These are phyloP conservation scores for Gossypium thurberi DNA, from an alignment of 345 rosid genomes.

Conservation along the genomic window DNA sequence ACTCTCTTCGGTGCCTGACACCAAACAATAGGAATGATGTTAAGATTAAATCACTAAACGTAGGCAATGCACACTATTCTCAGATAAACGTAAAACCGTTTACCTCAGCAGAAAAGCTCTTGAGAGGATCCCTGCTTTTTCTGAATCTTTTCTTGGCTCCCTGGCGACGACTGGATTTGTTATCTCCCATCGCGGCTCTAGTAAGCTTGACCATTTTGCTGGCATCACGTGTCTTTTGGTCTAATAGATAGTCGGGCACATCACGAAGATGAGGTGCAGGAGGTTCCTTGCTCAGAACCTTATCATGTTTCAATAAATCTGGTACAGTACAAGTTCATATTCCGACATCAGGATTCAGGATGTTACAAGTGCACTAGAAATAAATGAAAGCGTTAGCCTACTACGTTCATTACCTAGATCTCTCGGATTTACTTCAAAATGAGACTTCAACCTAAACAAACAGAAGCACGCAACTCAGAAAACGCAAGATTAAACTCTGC, in stretches of 20 bases:
- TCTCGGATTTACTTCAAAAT: slow-evolving; percentile 78
- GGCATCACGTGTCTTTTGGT: slow-evolving; percentile 70
- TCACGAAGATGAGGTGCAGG: slow-evolving; percentile 61
- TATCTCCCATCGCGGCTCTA: slow-evolving; percentile 76
- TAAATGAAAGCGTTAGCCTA: not conserved
- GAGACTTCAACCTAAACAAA: slow-evolving; percentile 69
- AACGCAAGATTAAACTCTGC: not conserved
- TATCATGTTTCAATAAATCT: slow-evolving; percentile 85
- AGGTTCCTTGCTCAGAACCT: slow-evolving; percentile 60
- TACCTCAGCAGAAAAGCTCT: slow-evolving; percentile 45
- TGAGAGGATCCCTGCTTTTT: slow-evolving; percentile 54
- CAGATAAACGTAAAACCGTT: not conserved
- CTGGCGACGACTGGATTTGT: slow-evolving; percentile 31
- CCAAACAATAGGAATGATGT: not conserved
- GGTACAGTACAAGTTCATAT: slow-evolving; percentile 18
- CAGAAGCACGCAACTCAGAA: slow-evolving; percentile 4
- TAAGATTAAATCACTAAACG: not conserved
- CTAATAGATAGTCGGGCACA: slow-evolving; percentile 73
- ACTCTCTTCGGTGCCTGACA: slow-evolving; percentile 34
- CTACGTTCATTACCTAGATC: slow-evolving; percentile 43
- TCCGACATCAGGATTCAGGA: not conserved
- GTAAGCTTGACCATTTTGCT: slow-evolving; percentile 77
- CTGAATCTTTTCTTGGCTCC: slow-evolving; percentile 43
- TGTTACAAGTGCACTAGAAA: not conserved
- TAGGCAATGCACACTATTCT: not conserved